Percentiles rank a stretch among this genome's conserved stretches.
Evolutionary conservation across 2,329 filamentous ascomycete species (phyloP).

Genomic region (Pyrenochaeta sp.): DNA sequence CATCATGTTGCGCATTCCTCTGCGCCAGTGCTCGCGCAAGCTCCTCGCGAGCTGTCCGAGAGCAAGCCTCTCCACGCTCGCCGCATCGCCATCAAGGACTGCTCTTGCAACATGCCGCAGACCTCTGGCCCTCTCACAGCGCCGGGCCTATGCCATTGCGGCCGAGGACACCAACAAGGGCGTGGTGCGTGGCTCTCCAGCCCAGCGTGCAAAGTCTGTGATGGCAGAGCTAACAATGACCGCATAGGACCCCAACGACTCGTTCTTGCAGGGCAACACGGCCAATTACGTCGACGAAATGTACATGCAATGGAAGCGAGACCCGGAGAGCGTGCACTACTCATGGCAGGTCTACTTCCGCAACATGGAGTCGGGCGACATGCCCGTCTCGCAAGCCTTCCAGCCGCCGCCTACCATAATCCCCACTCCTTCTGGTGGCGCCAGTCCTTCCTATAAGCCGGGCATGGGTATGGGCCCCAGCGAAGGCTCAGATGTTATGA

Average conservation of each 20-base stretch:
- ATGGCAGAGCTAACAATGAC: slow-evolving; percentile 36
- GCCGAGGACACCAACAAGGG: slow-evolving; percentile 67
- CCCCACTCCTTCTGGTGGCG: slow-evolving; percentile 79
- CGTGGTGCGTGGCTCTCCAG: slow-evolving; percentile 60
- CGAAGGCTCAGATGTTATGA: slow-evolving; percentile 83
- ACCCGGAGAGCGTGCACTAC: slow-evolving; percentile 91
- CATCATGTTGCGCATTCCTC: slow-evolving; percentile 76
- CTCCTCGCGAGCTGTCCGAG: slow-evolving; percentile 67
- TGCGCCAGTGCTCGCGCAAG: slow-evolving; percentile 71
- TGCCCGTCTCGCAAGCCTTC: slow-evolving; percentile 97
- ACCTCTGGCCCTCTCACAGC: slow-evolving; percentile 57
- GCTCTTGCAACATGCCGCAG: slow-evolving; percentile 58
- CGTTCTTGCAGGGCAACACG: slow-evolving; percentile 94
- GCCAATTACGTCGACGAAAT: slow-evolving; percentile 99
- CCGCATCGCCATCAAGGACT: slow-evolving; percentile 47
- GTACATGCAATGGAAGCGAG: slow-evolving; percentile 97
- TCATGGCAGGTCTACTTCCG: slow-evolving; percentile 99
- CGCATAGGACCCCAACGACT: slow-evolving; percentile 83
- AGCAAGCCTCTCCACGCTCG: slow-evolving; percentile 54
- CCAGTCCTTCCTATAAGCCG: slow-evolving; percentile 74
- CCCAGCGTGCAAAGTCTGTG: slow-evolving; percentile 18
- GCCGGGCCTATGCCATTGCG: slow-evolving; percentile 66
- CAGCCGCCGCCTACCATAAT: slow-evolving; percentile 93
- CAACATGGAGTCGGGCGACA: slow-evolving; percentile 98
- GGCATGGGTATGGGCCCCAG: slow-evolving; percentile 71